phyloP scores from a whole-genome alignment of 768 basidiomycete species.

The Gloeophyllum trabeum region DNA sequence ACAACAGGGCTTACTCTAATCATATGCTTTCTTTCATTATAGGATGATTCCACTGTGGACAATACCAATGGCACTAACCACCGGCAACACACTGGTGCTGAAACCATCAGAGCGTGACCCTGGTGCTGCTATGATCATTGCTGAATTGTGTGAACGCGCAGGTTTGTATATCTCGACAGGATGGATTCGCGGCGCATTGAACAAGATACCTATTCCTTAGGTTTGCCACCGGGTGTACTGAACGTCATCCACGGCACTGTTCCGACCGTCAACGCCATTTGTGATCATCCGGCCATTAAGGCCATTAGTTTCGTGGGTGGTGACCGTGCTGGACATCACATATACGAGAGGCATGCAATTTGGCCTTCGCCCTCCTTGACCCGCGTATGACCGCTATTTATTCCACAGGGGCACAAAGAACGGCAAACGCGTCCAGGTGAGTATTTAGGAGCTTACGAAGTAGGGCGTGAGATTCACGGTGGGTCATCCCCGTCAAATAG shows the following conservation, averaged over 20 bases:
- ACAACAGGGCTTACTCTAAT: not conserved
- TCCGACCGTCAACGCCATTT: constrained; percentile 87
- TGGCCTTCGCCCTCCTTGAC: not conserved
- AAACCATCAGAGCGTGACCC: constrained; percentile 97
- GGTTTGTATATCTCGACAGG: constrained; percentile 34
- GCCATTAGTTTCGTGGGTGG: constrained; percentile 97
- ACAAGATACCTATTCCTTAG: too few species aligned
- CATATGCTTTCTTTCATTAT: not conserved
- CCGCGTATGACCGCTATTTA: constrained; percentile 3
- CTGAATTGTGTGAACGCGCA: constrained; percentile 85
- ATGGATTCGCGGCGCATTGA: too few species aligned
- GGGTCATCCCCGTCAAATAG: too few species aligned
- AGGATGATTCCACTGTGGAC: constrained; percentile 98
- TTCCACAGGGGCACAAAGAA: constrained; percentile 58
- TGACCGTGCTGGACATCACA: constrained; percentile 86
- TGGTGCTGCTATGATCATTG: constrained; percentile 95
- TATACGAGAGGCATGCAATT: constrained; percentile 52
- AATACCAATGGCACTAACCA: constrained; percentile 79
- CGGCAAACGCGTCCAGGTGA: constrained; percentile 81
- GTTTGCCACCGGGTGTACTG: constrained; percentile 78
- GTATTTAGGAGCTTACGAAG: too few species aligned
- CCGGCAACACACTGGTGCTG: constrained; percentile 88
- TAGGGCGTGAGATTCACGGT: too few species aligned
- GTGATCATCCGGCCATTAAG: constrained; percentile 83
- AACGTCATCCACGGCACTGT: constrained; percentile 88